A percentile compares a stretch with the other conserved stretches of the same genome.
phyloP scores from a whole-genome alignment of 495 filamentous ascomycete genomes.

The Trichoderma orchidacearum region DNA sequence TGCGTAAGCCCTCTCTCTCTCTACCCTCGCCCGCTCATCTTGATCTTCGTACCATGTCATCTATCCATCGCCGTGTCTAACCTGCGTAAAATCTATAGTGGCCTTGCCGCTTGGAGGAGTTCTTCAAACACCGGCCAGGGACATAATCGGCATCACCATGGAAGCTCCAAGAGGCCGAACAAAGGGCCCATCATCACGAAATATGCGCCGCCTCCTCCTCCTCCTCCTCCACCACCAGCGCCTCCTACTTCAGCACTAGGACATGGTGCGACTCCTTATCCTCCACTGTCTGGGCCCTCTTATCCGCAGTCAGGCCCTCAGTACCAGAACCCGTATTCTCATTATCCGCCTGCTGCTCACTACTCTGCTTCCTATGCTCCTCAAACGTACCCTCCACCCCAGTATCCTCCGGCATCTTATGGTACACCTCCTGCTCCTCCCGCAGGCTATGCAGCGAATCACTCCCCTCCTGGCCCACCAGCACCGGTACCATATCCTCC shows the following conservation, averaged over 20 bases:
- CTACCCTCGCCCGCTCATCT: not conserved
- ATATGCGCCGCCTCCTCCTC: slow-evolving; percentile 13
- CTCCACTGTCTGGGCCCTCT: slow-evolving; percentile 8
- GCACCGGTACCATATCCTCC: slow-evolving; percentile 11
- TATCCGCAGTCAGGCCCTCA: not conserved
- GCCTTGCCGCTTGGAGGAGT: slow-evolving; percentile 6
- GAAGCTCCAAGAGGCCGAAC: slow-evolving; percentile 16
- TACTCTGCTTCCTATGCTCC: slow-evolving; percentile 8
- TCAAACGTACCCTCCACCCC: slow-evolving; percentile 11
- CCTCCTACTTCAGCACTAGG: not conserved
- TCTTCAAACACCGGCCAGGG: slow-evolving; percentile 1
- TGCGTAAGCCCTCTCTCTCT: slow-evolving; percentile 36
- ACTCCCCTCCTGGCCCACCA: slow-evolving; percentile 8
- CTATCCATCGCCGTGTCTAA: not conserved
- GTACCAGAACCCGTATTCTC: slow-evolving; percentile 5
- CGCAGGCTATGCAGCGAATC: slow-evolving; percentile 8
- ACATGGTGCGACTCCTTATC: not conserved
- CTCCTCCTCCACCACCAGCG: slow-evolving; percentile 7
- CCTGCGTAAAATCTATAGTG: slow-evolving; percentile 4
- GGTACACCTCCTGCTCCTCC: slow-evolving; percentile 2
- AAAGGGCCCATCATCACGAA: slow-evolving; percentile 24
- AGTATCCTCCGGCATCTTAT: slow-evolving; percentile 7
- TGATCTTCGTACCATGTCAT: not conserved
- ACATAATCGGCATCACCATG: slow-evolving; percentile 8
- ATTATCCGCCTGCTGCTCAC: slow-evolving; percentile 7